Evolutionary conservation across 495 filamentous ascomycete species (phyloP).

Genomic region (Neurospora hispaniola): DNA sequence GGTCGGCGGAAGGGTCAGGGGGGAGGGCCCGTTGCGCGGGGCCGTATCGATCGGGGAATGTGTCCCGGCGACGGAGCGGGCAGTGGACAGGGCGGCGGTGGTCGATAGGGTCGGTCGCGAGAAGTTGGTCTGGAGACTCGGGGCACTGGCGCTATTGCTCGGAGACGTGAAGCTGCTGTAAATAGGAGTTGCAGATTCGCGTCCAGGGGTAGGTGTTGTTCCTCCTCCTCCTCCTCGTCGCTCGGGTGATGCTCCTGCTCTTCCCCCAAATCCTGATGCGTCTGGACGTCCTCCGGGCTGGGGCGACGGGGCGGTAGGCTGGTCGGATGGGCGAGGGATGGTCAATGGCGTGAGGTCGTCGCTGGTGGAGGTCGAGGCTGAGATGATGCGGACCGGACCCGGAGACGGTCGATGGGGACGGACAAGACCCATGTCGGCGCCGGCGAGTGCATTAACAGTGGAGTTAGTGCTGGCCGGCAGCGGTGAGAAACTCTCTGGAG

Average conservation of each 20-base stretch:
- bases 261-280: constrained; percentile 8
- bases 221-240: constrained; percentile 17
- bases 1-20: constrained; percentile 30
- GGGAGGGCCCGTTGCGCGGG: constrained; percentile 29
- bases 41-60: constrained; percentile 19
- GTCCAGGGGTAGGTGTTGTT: constrained; percentile 11
- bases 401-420: background rate
- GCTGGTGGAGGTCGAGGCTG: background rate
- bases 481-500: constrained; percentile 47
- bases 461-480: constrained; percentile 21
- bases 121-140: constrained; percentile 41
- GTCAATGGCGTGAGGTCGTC: background rate
- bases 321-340: background rate
- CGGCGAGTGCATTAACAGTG: background rate
- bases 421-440: background rate
- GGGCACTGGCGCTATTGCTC: constrained; percentile 13
- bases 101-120: constrained; percentile 36
- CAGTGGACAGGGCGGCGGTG: constrained; percentile 26
- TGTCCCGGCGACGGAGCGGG: constrained; percentile 21
- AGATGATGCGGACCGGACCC: background rate
- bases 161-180: constrained; percentile 25
- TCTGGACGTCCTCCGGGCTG: background rate
- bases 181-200: constrained; percentile 22
- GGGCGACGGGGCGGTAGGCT: background rate
- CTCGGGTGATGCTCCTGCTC: constrained; percentile 31